Base-by-base conservation (phyloP, 2,329 filamentous ascomycete genomes). In the Arthrobotrys entomopaga region DNA sequence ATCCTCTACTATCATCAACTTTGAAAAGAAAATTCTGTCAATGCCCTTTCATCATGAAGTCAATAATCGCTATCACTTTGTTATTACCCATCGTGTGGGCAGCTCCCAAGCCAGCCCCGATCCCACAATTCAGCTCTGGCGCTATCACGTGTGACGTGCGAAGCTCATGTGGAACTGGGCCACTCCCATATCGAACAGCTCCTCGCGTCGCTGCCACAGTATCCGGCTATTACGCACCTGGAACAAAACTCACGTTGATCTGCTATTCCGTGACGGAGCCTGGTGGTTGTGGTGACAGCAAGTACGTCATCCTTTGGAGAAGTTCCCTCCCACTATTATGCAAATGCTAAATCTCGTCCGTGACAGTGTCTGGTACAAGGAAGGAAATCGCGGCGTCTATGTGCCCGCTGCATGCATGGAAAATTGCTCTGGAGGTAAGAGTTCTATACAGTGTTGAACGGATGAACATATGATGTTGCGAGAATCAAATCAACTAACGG, bases 261-360 rank as follows among this genome's bases (percentile, higher is more conserved):
- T 57, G 53, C 38, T 57, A 57, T 20, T 57, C 53, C 3, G 34
- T 57, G 3, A 57, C 53, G 10, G 53, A 57, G n/a, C 53, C 53
- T 2, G 53, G 53, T n/a, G 53, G 53, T 24, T 57, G 53, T 24
- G 53, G 53, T 24, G 53, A 57, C 43, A 57, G 53, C 53, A 57
- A 57, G 53, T 57, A 34, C 8, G 34, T 40, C 16, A 8, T 57
- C n/a, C 10, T 24, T 57, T 57, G 20, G 15, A 16, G 19, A 22
- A 5, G 2, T 4, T 8, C 16, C 1, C 16, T 42, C n/a, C 2
- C 24, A 16, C 7, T 34, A 6, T 34, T 34, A 8, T 34, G 7
- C n/a, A n/a, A n/a, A 10, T 34, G 15, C n/a, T 57, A 40, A 22
- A 57, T 22, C 29, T 24, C 13, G 22, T 15, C 2, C 1, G 42